phyloP scores from a whole-genome alignment of 1,284 basidiomycete genomes.

The Ustilago bromivora region DNA sequence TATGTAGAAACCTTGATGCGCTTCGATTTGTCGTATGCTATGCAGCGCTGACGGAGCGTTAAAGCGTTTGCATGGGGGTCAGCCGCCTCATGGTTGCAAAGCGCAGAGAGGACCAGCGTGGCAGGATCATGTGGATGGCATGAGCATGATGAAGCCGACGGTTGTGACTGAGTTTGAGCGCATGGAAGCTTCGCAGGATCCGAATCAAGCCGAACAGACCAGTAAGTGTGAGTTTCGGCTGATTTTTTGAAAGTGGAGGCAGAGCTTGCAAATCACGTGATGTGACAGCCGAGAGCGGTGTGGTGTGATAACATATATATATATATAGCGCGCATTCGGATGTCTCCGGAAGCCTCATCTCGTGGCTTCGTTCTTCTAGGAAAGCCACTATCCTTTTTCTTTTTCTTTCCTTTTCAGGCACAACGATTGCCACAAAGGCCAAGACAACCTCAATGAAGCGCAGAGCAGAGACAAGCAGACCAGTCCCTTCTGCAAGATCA shows the following conservation, averaged over 20 bases:
- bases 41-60: not conserved
- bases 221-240: not conserved
- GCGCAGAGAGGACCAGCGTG: not conserved
- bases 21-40: too few species aligned
- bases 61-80: not conserved
- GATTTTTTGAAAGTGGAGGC: not conserved
- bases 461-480: not conserved
- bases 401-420: not conserved
- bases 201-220: not conserved
- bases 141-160: not conserved
- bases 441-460: not conserved
- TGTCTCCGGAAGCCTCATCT: not conserved
- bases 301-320: not conserved
- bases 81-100: not conserved
- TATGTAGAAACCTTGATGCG: too few species aligned
- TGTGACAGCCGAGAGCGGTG: not conserved
- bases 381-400: not conserved
- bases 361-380: too few species aligned
- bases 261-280: not conserved
- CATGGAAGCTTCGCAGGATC: not conserved
- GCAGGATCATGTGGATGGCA: not conserved
- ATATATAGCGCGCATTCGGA: not conserved
- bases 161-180: too few species aligned
- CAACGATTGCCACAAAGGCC: not conserved
- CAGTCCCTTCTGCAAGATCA: not conserved